Conservation (phyloP, 2,329 filamentous ascomycete genomes). For the Trichoderma aggressivum region DNA sequence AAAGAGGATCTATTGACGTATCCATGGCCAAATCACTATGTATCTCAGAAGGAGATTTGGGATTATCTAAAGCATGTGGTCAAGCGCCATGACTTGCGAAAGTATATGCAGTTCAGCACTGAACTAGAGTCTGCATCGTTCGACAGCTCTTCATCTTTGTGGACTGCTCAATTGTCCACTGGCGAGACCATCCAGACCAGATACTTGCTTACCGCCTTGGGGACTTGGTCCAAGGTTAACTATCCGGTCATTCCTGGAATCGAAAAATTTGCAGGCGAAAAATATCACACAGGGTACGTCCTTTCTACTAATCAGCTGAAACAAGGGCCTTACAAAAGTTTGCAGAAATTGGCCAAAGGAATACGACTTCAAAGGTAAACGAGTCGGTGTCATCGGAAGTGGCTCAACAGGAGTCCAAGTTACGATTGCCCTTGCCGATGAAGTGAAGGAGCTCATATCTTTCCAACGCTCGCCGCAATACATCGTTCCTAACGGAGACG, state of each 20-base stretch:
- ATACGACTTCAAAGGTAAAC: neutral
- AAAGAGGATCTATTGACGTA: neutral
- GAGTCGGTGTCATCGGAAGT: neutral
- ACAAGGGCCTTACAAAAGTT: neutral
- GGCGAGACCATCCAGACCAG: neutral
- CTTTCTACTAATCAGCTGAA: neutral
- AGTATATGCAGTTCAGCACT: neutral
- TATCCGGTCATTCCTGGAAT: neutral
- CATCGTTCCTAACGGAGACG: neutral
- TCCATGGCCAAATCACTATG: neutral
- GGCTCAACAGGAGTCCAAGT: neutral
- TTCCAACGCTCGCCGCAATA: neutral
- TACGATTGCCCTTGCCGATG: neutral
- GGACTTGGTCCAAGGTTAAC: neutral
- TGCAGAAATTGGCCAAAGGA: neutral
- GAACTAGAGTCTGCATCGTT: neutral
- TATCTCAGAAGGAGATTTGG: neutral
- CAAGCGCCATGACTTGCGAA: neutral
- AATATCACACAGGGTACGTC: neutral
- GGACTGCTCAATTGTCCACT: neutral
- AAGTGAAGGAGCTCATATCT: neutral
- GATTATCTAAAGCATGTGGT: neutral
- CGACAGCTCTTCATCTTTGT: neutral
- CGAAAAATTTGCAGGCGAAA: neutral
- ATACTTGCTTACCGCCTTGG: neutral